Conservation (phyloP, 345 rosid genomes). For the Camelina sativa region DNA sequence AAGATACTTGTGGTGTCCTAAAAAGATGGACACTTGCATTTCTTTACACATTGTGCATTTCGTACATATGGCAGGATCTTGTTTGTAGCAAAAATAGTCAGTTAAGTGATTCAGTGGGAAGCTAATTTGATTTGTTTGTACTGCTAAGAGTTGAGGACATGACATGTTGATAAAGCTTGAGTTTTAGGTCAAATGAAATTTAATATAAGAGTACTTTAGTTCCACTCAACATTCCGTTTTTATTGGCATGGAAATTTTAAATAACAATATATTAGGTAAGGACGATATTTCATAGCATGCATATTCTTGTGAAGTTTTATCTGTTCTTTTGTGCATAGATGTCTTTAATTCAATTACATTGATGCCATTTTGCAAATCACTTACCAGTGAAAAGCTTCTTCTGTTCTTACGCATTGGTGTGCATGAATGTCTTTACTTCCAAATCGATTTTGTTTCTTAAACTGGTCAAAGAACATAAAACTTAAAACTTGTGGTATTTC, state of each 20-base stretch:
- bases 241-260: background rate
- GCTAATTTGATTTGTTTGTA: background rate
- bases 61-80: background rate
- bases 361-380: background rate
- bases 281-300: background rate
- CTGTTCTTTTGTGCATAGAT: conserved; percentile 8
- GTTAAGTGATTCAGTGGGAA: background rate
- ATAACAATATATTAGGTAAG: background rate
- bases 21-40: conserved; percentile 6
- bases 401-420: background rate
- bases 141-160: conserved; percentile 5
- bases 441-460: background rate
- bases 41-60: background rate
- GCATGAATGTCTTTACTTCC: background rate
- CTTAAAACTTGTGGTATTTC: background rate
- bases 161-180: conserved; percentile 7
- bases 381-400: background rate
- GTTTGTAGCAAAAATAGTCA: conserved; percentile 16
- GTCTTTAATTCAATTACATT: background rate
- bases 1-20: background rate
- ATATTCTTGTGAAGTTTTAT: background rate
- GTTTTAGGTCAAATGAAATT: background rate
- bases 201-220: background rate
- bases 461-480: conserved; percentile 10
- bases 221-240: background rate